Evolutionary conservation across 148 eudicot genomes (phyloP), one percentile per base, ranked within the genome.

Genomic region (Mesembryanthemum crystallinum): DNA sequence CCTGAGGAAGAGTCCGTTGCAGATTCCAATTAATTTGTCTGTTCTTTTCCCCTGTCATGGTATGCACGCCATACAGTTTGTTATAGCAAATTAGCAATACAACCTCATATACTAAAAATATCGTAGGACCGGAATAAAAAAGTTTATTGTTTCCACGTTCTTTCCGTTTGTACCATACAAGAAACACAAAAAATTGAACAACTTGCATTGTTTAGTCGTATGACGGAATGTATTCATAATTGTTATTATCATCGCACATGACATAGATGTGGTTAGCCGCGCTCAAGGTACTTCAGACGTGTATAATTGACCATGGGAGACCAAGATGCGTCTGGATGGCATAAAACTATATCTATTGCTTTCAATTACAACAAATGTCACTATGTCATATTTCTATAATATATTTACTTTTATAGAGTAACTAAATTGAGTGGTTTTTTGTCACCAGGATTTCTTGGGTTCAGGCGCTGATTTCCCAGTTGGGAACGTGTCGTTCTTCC

Each of bases 381-480:
- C 2, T 39, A 39, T 39, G 9, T 39, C n/a, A 9, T 1, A 39
- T 45, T 1, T 45, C 14, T 1, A 8, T 8, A 11, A 45, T 2
- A 10, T 8, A 11, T 45, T 45, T 45, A 8, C 49, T 8, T 45
- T 12, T 45, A 13, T 45, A 8, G 8, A 25, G 27, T 23, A 25
- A 32, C 21, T 10, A 51, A 62, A 37, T 54, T 39, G 10, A 33
- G 23, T n/a, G 64, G 18, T 69, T 7, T 73, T n/a, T 60, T 54
- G 17, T 49, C 67, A 59, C 43, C 84, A 96, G 99, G 99, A 83
- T 7, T 96, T 92, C 83, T 77, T 96, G 83, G 97, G 98, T 12
- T 96, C 99, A 5, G 99, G 99, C 0, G 98, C 81, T 5, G 99
- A 96, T 81, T 96, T 96, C 47, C 99, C 99, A 0, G 99, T 96